These are phyloP conservation scores for Zopfia rhizophila DNA, from an alignment of 2,329 filamentous ascomycete genomes.

Conservation along the genomic window DNA sequence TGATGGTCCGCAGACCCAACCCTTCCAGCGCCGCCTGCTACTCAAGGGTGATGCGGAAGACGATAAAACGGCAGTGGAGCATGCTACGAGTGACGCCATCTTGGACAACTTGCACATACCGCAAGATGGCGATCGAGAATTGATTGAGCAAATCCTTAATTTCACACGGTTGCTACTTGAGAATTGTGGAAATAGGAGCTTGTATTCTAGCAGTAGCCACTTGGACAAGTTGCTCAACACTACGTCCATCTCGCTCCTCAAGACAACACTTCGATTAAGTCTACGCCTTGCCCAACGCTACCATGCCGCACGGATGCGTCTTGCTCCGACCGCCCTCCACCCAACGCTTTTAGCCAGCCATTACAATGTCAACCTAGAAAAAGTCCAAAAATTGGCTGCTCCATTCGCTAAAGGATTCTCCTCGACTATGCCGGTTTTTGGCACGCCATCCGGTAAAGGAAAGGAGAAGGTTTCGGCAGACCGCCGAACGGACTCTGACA, in stretches of 20 bases:
- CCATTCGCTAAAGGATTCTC: constrained; percentile 78
- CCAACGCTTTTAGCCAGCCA: constrained; percentile 82
- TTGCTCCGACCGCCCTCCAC: constrained; percentile 72
- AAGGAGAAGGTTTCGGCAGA: constrained; percentile 74
- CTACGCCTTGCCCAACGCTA: constrained; percentile 92
- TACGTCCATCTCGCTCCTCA: constrained; percentile 81
- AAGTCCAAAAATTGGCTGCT: constrained; percentile 82
- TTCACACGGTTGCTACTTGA: constrained; percentile 91
- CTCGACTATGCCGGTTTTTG: constrained; percentile 61
- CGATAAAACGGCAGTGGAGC: constrained; percentile 31
- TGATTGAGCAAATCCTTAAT: constrained; percentile 81
- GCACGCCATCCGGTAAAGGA: constrained; percentile 71
- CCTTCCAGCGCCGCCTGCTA: constrained; percentile 76
- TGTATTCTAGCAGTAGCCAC: constrained; percentile 93
- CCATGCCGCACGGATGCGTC: constrained; percentile 84
- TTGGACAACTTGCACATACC: constrained; percentile 69
- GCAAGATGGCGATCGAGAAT: constrained; percentile 79
- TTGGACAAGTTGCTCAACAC: constrained; percentile 90
- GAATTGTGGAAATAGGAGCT: constrained; percentile 94
- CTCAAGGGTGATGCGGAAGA: constrained; percentile 66
- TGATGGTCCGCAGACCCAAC: constrained; percentile 80
- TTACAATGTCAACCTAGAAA: constrained; percentile 78
- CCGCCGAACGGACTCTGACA: constrained; percentile 46
- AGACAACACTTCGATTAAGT: constrained; percentile 80
- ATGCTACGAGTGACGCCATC: constrained; percentile 59